Base-by-base conservation (phyloP, 441 rosid species). In the Aquilaria agallochum region DNA sequence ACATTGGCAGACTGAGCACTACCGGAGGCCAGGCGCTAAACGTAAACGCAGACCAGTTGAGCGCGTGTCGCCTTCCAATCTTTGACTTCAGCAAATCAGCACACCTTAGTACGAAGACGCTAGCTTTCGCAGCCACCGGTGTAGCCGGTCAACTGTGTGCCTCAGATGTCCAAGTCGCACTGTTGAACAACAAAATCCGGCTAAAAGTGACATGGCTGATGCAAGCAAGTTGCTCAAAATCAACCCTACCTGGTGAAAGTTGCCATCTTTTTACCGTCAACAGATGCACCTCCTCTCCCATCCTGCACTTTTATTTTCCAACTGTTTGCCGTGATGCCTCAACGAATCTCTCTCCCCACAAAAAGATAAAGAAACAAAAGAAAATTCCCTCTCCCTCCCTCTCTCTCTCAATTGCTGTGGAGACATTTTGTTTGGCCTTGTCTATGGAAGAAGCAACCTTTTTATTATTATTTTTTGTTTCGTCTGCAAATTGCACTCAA, bases 31-130 rank as follows among this genome's bases (percentile, higher is more conserved):
- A 10, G 15, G 27, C 62, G 53, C 27, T 46, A 36, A 27, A 44
- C 31, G 53, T 46, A 36, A 27, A 44, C 31, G 53, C 53, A 58
- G 53, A 30, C 53, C 32, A 4, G 14, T 20, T 20, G 27, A 30
- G 53, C 62, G 32, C 62, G 62, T 59, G 62, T 59, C 53, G 53
- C 42, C 42, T 13, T 14, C 62, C 20, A 47, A 47, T 36, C 31
- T 46, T 59, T 59, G 62, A 59, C 61, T 58, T 40, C 3, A 7
- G 9, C 45, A 40, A 8, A 8, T 2, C 6, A 0, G 1, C 44
- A 40, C 45, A 40, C 45, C 45, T 8, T 8, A 40, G 2, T 10
- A 10, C 45, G 9, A 40, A 8, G 45, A 40, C 45, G 45, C 9
- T 40, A 7, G 45, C 10, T 40, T 40, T 40, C 10, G 1, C 45